These are phyloP conservation scores for Zostera marina DNA, from an alignment of 116 monocot species.

Conservation along the genomic window DNA sequence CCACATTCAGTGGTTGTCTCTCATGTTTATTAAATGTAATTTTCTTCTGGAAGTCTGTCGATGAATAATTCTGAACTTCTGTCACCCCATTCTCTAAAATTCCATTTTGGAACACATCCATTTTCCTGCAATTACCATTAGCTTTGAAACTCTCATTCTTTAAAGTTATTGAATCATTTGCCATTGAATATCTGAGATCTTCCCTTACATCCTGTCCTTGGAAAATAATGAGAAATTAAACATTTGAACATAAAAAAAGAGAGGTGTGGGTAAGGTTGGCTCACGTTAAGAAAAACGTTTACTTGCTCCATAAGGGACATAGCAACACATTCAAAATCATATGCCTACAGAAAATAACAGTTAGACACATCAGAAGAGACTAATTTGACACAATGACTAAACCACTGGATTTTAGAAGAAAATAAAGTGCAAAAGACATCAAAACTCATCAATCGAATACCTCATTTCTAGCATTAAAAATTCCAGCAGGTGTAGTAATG, in stretches of 20 bases:
- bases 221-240: not conserved
- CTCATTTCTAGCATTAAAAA: slow-evolving; percentile 61
- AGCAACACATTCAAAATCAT: slow-evolving; percentile 86
- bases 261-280: not conserved
- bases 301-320: slow-evolving; percentile 73
- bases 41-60: slow-evolving; percentile 82
- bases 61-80: slow-evolving; percentile 11
- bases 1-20: not conserved
- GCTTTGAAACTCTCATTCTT: slow-evolving; percentile 41
- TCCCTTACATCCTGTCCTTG: slow-evolving; percentile 68
- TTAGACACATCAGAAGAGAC: not conserved
- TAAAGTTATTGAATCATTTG: slow-evolving; percentile 43
- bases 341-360: slow-evolving; percentile 22
- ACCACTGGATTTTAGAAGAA: not conserved
- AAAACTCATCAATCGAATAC: slow-evolving; percentile 12
- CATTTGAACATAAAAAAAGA: not conserved
- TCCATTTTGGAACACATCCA: slow-evolving; percentile 1
- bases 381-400: too few relatives aligned
- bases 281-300: slow-evolving; percentile 73
- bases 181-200: slow-evolving; percentile 58
- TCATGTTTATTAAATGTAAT: slow-evolving; percentile 37
- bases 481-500: slow-evolving; percentile 46
- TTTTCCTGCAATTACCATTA: slow-evolving; percentile 8
- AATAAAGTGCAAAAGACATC: not conserved
- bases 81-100: not conserved